These are phyloP conservation scores for Trichopus zeylanicus DNA, from an alignment of 116 monocot species.

Conservation along the genomic window DNA sequence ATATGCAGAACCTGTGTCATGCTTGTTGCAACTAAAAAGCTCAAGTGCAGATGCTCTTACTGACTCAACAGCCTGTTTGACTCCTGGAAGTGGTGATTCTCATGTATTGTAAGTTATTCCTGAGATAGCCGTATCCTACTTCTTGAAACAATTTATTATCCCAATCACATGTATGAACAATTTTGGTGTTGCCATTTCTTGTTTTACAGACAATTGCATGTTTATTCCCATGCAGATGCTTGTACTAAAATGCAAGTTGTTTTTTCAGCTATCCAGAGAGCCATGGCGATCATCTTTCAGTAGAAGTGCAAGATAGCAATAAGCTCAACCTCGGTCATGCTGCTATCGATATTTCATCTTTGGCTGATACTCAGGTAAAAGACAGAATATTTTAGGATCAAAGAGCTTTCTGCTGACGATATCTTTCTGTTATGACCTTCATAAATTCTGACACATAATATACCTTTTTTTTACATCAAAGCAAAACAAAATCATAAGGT, in stretches of 20 bases:
- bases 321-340: slow-evolving; percentile 43
- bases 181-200: no score
- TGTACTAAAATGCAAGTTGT: no score
- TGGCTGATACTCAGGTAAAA: slow-evolving; percentile 52
- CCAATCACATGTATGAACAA: no score
- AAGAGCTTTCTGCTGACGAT: no score
- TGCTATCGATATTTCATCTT: slow-evolving; percentile 53
- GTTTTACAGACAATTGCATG: not conserved
- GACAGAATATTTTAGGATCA: no score
- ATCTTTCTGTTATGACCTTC: no score
- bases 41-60: slow-evolving; percentile 21
- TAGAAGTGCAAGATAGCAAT: slow-evolving; percentile 54
- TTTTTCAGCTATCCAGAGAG: slow-evolving; percentile 73
- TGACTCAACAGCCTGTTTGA: slow-evolving; percentile 35
- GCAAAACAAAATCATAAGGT: slow-evolving; percentile 56
- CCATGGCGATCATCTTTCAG: slow-evolving; percentile 49
- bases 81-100: slow-evolving; percentile 67
- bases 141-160: not conserved
- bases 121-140: not conserved
- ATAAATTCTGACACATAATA: not conserved
- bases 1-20: slow-evolving; percentile 46
- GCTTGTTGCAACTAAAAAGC: slow-evolving; percentile 57
- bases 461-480: not conserved
- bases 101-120: slow-evolving; percentile 58
- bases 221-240: not conserved